A percentile compares a stretch with the other conserved stretches of the same genome.
Conservation (phyloP, 169 alveolate species). For the Plasmodium relictum region DNA sequence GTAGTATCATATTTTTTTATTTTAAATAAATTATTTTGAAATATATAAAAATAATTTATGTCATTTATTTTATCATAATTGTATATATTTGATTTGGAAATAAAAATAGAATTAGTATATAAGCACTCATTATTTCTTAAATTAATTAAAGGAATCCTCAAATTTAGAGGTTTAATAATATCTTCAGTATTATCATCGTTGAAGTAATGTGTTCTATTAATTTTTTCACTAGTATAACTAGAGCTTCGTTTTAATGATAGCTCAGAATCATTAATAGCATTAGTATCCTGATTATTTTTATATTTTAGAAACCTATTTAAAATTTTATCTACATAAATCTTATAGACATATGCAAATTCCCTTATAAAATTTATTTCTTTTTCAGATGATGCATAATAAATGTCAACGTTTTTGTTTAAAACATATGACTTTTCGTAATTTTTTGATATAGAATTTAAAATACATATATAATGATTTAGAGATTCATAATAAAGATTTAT, state of each 20-base stretch:
- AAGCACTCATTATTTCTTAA: slow-evolving; percentile 35
- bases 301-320: slow-evolving; percentile 8
- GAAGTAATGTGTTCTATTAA: slow-evolving; percentile 24
- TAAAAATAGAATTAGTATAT: slow-evolving; percentile 28
- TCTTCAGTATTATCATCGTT: slow-evolving; percentile 18
- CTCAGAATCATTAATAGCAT: neutral
- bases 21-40: slow-evolving; percentile 23
- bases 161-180: slow-evolving; percentile 37
- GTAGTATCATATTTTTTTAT: slow-evolving; percentile 50
- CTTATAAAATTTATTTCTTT: slow-evolving; percentile 60
- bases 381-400: slow-evolving; percentile 30
- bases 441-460: slow-evolving; percentile 70
- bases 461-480: slow-evolving; percentile 68
- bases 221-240: neutral
- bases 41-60: slow-evolving; percentile 26
- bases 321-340: slow-evolving; percentile 60
- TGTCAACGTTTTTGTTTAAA: slow-evolving; percentile 28
- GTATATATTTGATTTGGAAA: slow-evolving; percentile 46
- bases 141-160: slow-evolving; percentile 32
- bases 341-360: slow-evolving; percentile 68
- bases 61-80: slow-evolving; percentile 7
- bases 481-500: slow-evolving; percentile 74
- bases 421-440: slow-evolving; percentile 57
- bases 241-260: too few species aligned
- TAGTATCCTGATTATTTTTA: neutral